phyloP scores from a whole-genome alignment of 768 basidiomycete genomes.

The Lepiota venenata region DNA sequence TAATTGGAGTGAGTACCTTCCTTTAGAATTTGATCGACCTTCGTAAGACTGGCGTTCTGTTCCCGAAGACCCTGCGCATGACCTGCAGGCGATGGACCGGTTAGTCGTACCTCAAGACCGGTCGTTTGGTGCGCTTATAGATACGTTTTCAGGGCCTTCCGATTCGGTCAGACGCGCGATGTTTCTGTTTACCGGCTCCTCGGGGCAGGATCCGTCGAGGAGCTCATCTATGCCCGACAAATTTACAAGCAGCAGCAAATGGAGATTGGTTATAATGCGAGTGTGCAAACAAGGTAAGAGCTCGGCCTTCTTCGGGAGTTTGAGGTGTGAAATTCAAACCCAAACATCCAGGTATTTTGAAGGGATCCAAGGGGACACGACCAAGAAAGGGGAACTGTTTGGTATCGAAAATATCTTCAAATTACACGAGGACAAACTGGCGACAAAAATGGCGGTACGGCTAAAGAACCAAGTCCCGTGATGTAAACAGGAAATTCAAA shows the following conservation, averaged over 20 bases:
- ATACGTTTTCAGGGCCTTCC: conserved; percentile 51
- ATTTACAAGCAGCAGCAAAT: conserved; percentile 94
- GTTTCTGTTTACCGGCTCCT: conserved; percentile 82
- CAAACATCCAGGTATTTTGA: conserved; percentile 63
- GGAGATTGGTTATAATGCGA: conserved; percentile 85
- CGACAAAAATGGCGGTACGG: conserved; percentile 72
- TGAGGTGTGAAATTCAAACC: background rate
- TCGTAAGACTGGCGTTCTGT: background rate
- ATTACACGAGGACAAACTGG: conserved; percentile 63
- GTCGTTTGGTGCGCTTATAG: background rate
- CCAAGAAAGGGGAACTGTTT: conserved; percentile 78
- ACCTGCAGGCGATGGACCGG: conserved; percentile 89
- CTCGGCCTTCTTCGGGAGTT: background rate
- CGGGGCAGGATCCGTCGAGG: conserved; percentile 85
- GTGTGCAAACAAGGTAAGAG: conserved; percentile 70
- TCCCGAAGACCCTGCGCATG: conserved; percentile 83
- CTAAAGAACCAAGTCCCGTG: background rate
- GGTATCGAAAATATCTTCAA: conserved; percentile 85
- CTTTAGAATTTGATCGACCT: background rate
- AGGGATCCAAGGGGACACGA: conserved; percentile 77
- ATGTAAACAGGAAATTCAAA: conserved; percentile 15
- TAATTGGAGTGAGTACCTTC: conserved; percentile 78
- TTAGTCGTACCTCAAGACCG: conserved; percentile 13
- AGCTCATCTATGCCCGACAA: conserved; percentile 85
- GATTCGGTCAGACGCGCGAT: conserved; percentile 84